Evolutionary conservation across 2,329 filamentous ascomycete genomes (phyloP).

Genomic region (Periconia sp.): DNA sequence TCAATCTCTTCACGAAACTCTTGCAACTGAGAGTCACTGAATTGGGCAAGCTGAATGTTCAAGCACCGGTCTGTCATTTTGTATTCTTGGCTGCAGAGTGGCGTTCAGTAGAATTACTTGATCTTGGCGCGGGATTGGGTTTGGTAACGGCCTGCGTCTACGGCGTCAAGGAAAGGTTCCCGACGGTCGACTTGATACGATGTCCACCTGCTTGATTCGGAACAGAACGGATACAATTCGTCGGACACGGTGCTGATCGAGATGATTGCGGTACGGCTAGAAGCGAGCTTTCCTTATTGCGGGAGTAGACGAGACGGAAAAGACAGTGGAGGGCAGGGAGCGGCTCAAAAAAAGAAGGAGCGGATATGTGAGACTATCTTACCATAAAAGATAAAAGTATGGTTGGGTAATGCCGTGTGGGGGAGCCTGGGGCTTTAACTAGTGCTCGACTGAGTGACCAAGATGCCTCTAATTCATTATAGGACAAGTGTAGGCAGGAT

Average conservation of each 20-base stretch:
- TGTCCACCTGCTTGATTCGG: neutral
- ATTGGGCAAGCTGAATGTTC: neutral
- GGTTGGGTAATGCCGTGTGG: neutral
- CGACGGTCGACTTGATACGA: neutral
- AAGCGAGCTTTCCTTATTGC: neutral
- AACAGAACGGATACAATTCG: neutral
- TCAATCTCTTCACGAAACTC: conserved; percentile 1
- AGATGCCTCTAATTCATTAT: conserved; percentile 7
- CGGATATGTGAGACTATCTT: too few relatives aligned
- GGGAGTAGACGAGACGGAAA: neutral
- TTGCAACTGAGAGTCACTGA: neutral
- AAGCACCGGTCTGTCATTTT: conserved; percentile 1
- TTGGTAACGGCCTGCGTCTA: neutral
- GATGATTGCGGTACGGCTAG: neutral
- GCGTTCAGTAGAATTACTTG: too few relatives aligned
- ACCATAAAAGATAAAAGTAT: too few relatives aligned
- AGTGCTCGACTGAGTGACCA: too few relatives aligned
- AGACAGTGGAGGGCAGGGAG: neutral
- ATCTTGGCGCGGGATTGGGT: neutral
- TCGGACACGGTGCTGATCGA: neutral
- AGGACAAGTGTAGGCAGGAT: conserved; percentile 10
- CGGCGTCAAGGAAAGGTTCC: neutral
- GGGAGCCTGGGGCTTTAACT: too few relatives aligned
- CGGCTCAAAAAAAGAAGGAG: too few relatives aligned
- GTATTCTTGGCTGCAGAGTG: neutral